Percentiles rank a stretch among this genome's conserved stretches.
These are phyloP conservation scores for Colletotrichum cordylinicola DNA, from an alignment of 2,329 filamentous ascomycete species.

Conservation along the genomic window DNA sequence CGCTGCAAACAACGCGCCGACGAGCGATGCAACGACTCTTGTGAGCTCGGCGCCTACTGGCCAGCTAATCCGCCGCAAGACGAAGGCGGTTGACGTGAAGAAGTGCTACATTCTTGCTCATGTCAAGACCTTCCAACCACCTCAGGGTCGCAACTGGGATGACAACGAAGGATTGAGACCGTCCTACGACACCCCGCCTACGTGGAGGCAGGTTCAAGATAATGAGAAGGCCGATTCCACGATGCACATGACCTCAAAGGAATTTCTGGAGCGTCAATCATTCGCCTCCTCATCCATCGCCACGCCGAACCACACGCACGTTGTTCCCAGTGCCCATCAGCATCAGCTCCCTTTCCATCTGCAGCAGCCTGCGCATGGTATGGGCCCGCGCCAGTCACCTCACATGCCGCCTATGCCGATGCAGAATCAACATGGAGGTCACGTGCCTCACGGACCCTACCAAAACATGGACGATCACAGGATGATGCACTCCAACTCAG, in stretches of 20 bases:
- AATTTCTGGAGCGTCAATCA: slow-evolving; percentile 77
- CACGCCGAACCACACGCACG: slow-evolving; percentile 73
- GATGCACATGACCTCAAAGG: slow-evolving; percentile 72
- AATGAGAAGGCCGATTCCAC: slow-evolving; percentile 71
- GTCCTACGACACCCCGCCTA: slow-evolving; percentile 83
- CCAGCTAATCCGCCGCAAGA: slow-evolving; percentile 73
- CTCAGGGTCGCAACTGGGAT: slow-evolving; percentile 66
- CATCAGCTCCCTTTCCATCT: slow-evolving; percentile 86
- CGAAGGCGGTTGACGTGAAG: slow-evolving; percentile 72
- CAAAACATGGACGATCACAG: slow-evolving; percentile 83
- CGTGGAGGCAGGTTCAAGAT: slow-evolving; percentile 77
- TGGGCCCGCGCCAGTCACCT: slow-evolving; percentile 72
- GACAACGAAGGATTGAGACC: slow-evolving; percentile 84
- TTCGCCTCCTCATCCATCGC: slow-evolving; percentile 63
- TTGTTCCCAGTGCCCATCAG: slow-evolving; percentile 78
- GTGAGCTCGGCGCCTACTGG: slow-evolving; percentile 35
- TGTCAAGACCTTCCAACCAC: slow-evolving; percentile 59
- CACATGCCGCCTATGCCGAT: slow-evolving; percentile 81
- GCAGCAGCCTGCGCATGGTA: slow-evolving; percentile 73
- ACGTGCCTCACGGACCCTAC: slow-evolving; percentile 68
- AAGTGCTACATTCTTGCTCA: slow-evolving; percentile 65
- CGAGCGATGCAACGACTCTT: background rate
- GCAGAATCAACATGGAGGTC: slow-evolving; percentile 71
- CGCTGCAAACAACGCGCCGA: slow-evolving; percentile 53
- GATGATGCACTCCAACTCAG: slow-evolving; percentile 86